Evolutionary conservation across 1,284 basidiomycete genomes (phyloP).

Genomic region (Apiotrichum mycotoxinovorans): DNA sequence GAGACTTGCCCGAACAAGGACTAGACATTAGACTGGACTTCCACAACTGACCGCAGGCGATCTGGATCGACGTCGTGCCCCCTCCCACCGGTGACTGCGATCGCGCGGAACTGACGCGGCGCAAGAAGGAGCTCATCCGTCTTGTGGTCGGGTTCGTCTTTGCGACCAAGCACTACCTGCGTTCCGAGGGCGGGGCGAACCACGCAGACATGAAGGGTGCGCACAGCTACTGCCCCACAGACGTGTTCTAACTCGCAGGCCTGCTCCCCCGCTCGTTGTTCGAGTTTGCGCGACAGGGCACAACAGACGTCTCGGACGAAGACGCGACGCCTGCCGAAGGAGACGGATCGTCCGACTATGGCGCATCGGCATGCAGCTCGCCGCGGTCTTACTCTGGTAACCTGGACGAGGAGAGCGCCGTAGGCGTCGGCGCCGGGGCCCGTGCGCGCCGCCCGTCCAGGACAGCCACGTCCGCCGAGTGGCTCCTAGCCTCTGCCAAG

Average conservation of each 20-base stretch:
- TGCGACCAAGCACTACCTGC: constrained; percentile 44
- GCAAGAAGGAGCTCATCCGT: constrained; percentile 68
- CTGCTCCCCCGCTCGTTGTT: constrained; percentile 34
- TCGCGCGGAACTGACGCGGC: constrained; percentile 58
- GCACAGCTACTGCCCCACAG: constrained; percentile 2
- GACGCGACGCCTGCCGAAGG: background rate
- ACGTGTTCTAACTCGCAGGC: constrained; percentile 12
- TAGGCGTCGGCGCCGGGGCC: too few relatives aligned
- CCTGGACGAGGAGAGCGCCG: constrained; percentile 10
- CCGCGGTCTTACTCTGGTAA: background rate
- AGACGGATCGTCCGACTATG: background rate
- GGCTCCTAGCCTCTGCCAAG: background rate
- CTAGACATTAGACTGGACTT: too few relatives aligned
- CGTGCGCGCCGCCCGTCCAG: background rate
- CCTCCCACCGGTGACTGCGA: constrained; percentile 46
- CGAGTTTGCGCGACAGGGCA: constrained; percentile 17
- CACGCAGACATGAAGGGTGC: constrained; percentile 43
- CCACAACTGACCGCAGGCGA: constrained; percentile 43
- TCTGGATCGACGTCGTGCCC: constrained; percentile 74
- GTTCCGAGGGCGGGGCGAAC: constrained; percentile 45
- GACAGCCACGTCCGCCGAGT: background rate
- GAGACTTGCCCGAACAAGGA: too few relatives aligned
- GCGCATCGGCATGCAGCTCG: constrained; percentile 7
- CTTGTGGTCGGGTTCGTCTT: constrained; percentile 56
- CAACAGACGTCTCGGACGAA: background rate